Base-by-base conservation (phyloP, 1,139 yeast species). In the Hanseniaspora sp. region DNA sequence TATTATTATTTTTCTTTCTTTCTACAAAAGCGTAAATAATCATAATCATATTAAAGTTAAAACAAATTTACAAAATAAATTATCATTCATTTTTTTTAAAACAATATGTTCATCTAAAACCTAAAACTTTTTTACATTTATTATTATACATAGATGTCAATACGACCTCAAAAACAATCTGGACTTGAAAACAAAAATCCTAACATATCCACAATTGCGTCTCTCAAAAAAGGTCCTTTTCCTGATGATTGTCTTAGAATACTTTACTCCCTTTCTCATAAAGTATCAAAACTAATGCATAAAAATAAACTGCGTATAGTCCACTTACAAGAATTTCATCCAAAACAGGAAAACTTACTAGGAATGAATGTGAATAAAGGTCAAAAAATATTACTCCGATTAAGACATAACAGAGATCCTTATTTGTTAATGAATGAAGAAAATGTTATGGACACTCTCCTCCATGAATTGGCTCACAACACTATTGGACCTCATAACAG, bases 351-450 rank as follows among this genome's bases (percentile, higher is more conserved):
- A 1, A 70, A 75, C 39, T 68, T 92, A 35, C 70, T 90, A 15
- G 97, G 98, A 0, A 68, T 88, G 57, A 92, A 92, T 67, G 88
- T 87, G n/a, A 86, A 87, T 63, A 70, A 70, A n/a, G 97, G 97
- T 0, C 73, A 72, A 58, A 85, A 84, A 66, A 81, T 92, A 23
- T 75, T 84, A 66, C 63, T 92, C 11, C 68, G 97, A 56, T 71
- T 92, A 48, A 71, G 97, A 55, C 76, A 76, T 45, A 77, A 80
- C 23, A 67, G 72, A 29, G 78, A 83, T 63, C 78, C 77, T 40
- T 63, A 70, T 34, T 70, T 69, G 67, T 88, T 90, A 64, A 68
- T 80, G 30, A 83, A 90, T 0, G 70, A 83, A 67, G 78, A 82
- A 13, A 82, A 80, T 54, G 69, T 88, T 2, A 64, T 90, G 15